These are phyloP conservation scores for Aspergillus taichungensis DNA, from an alignment of 495 filamentous ascomycete species.

Conservation along the genomic window DNA sequence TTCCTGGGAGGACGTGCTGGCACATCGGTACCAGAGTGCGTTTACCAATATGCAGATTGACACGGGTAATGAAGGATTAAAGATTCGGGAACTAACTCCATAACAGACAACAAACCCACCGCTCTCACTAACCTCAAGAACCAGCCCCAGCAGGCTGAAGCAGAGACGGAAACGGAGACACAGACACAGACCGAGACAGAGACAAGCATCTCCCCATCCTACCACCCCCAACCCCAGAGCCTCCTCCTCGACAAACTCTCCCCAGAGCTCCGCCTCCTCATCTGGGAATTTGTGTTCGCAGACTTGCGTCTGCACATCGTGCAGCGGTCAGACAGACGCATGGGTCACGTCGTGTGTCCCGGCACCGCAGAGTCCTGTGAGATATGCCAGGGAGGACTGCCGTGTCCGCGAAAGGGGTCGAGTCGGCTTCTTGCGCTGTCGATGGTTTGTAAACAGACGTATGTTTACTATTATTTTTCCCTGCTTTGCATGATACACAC, in stretches of 20 bases:
- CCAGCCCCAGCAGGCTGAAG: slow-evolving; percentile 4
- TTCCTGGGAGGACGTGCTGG: slow-evolving; percentile 41
- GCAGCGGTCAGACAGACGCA: slow-evolving; percentile 24
- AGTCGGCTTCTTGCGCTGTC: slow-evolving; percentile 14
- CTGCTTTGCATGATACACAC: not conserved
- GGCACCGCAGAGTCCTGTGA: slow-evolving; percentile 18
- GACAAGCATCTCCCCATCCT: not conserved
- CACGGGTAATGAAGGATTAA: too few relatives aligned
- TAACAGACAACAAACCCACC: slow-evolving; percentile 31
- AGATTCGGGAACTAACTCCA: too few relatives aligned
- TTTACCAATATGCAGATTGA: not conserved
- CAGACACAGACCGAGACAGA: too few relatives aligned
- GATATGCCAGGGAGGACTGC: slow-evolving; percentile 28
- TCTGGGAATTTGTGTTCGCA: slow-evolving; percentile 37
- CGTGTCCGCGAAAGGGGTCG: slow-evolving; percentile 9
- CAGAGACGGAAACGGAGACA: not conserved
- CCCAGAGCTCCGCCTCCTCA: slow-evolving; percentile 34
- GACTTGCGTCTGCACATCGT: slow-evolving; percentile 32
- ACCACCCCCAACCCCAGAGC: slow-evolving; percentile 21
- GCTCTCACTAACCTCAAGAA: slow-evolving; percentile 8
- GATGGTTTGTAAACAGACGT: slow-evolving; percentile 26
- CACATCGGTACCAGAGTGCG: slow-evolving; percentile 39
- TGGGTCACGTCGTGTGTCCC: slow-evolving; percentile 33
- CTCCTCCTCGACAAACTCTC: slow-evolving; percentile 32
- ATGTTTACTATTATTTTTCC: not conserved